Percentiles rank a stretch among this genome's conserved stretches.
phyloP scores from a whole-genome alignment of 345 rosid genomes.

The Draba incana region DNA sequence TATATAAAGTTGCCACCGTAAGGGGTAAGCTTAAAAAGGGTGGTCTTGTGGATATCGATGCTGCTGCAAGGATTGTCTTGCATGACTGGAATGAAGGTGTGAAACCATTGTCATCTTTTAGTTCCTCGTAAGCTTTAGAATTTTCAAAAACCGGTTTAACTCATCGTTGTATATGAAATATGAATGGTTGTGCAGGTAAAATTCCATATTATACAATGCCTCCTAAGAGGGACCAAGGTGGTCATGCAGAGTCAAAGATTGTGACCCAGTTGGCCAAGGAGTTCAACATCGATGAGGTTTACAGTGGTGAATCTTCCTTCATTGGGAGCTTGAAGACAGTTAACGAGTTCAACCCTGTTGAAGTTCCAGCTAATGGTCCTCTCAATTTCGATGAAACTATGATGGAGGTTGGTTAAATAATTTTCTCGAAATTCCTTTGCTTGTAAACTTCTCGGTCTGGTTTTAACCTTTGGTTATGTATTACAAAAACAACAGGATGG shows the following conservation, averaged over 20 bases:
- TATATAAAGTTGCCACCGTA: conserved; percentile 81
- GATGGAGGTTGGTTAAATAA: conserved; percentile 63
- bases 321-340: conserved; percentile 87
- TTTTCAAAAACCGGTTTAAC: not conserved
- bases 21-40: conserved; percentile 98
- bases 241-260: conserved; percentile 68
- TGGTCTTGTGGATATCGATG: conserved; percentile 83
- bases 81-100: conserved; percentile 94
- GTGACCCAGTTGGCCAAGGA: conserved; percentile 77
- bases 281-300: conserved; percentile 82
- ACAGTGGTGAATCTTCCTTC: conserved; percentile 75
- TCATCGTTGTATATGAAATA: not conserved
- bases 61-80: conserved; percentile 86
- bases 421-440: conserved; percentile 5
- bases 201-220: conserved; percentile 92
- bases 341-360: conserved; percentile 65
- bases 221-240: conserved; percentile 67
- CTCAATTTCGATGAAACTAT: conserved; percentile 69
- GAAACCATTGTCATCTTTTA: not conserved
- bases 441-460: not conserved
- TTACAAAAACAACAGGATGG: conserved; percentile 28
- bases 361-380: conserved; percentile 72
- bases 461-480: conserved; percentile 1
- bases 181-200: conserved; percentile 63
- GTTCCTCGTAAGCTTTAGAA: not conserved